Evolutionary conservation across 805 yeast species (phyloP), one percentile per base, ranked within the genome.

Genomic region (Saturnispora serradocipensis): DNA sequence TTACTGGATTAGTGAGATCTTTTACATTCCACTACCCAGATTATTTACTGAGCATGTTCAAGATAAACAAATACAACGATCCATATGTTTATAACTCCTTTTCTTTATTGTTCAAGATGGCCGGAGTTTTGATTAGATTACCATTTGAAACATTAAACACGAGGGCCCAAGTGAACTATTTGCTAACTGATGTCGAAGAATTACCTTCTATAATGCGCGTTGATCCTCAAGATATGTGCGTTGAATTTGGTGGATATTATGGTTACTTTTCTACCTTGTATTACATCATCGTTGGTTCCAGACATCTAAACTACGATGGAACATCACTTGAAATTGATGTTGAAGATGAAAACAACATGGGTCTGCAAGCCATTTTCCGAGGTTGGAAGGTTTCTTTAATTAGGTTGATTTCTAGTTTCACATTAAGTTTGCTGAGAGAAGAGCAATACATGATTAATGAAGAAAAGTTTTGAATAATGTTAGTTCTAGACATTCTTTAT

Each of bases 371-470:
- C 1, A 65, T 84, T 25, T 90, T 87, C 74, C 77, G 91, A 58
- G 99, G 98, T 36, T 91, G 98, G 98, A 78, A 88, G 64, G 82
- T 88, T 42, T 95, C 95, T 28, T 72, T 86, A 10, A 66, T 88
- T 53, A 88, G 91, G 54, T 77, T 87, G 3, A 66, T 86, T 46
- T 93, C 96, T 10, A 82, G 84, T 48, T 91, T 95, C 85, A 90
- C 96, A 2, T 74, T 86, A 57, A 75, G 78, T 49, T 68, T 85
- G 49, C 61, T 84, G 56, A 75, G 78, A 53, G 78, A 80, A 20
- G 77, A 72, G 43, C 70, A 69, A 36, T 72, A 66, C 51, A 59
- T 63, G 27, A 66, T 67, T 51, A 65, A 63, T 45, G 80, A 75
- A 56, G 78, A 73, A 59, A 70, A 67, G 54, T 66, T 73, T 50